These are phyloP conservation scores for Phylloporus arenicola DNA, from an alignment of 768 basidiomycete genomes.

Conservation along the genomic window DNA sequence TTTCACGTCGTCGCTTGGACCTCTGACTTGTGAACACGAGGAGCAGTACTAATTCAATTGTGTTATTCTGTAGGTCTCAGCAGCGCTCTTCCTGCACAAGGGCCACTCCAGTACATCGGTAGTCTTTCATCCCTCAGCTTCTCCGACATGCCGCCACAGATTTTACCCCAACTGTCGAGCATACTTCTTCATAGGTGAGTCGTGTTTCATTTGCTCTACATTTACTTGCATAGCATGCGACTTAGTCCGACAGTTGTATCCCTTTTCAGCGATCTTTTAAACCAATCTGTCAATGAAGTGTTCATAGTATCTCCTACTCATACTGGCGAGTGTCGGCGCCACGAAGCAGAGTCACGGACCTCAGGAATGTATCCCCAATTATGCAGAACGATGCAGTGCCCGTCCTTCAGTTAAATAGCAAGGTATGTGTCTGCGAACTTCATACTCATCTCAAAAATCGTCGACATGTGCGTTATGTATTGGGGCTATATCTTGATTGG, in stretches of 20 bases:
- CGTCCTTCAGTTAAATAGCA: slow-evolving; percentile 11
- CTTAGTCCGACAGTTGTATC: not conserved
- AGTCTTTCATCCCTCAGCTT: too few relatives aligned
- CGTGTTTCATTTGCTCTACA: slow-evolving; percentile 3
- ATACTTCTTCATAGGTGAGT: slow-evolving; percentile 3
- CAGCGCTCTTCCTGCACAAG: not conserved
- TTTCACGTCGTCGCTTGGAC: too few relatives aligned
- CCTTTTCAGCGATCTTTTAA: not conserved
- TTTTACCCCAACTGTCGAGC: slow-evolving; percentile 5
- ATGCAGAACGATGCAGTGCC: slow-evolving; percentile 5
- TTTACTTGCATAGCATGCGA: slow-evolving; percentile 3
- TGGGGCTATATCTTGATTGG: slow-evolving; percentile 1
- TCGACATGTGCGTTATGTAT: slow-evolving; percentile 13
- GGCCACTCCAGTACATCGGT: not conserved
- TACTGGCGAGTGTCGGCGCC: slow-evolving; percentile 11
- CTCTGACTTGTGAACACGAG: too few relatives aligned
- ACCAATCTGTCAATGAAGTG: not conserved
- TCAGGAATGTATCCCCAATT: not conserved
- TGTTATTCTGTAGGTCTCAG: not conserved
- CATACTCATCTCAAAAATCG: slow-evolving; percentile 6
- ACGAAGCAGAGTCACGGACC: not conserved
- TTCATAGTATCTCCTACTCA: not conserved
- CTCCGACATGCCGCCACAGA: slow-evolving; percentile 19
- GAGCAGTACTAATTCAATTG: not conserved
- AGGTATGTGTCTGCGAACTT: slow-evolving; percentile 11